A percentile compares a stretch with the other conserved stretches of the same genome.
phyloP scores from a whole-genome alignment of 2,329 filamentous ascomycete species.

The Alternaria sp. region DNA sequence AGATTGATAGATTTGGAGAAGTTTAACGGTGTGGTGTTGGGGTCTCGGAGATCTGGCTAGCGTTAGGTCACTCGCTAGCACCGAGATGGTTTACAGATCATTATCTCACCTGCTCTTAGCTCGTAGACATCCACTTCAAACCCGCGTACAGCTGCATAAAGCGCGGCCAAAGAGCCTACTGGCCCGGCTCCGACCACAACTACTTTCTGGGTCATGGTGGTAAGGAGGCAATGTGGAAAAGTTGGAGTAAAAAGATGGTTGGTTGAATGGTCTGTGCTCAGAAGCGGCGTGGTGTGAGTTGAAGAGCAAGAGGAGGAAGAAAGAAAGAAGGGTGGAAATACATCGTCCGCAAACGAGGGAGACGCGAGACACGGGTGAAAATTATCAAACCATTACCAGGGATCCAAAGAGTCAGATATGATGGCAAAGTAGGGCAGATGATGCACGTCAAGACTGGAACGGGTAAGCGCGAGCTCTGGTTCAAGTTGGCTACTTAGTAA shows the following conservation, averaged over 20 bases:
- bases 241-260: background rate
- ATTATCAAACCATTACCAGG: conserved; percentile 5
- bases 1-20: conserved; percentile 99
- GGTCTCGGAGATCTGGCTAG: conserved; percentile 78
- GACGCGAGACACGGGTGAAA: background rate
- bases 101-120: conserved; percentile 77
- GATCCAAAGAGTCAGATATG: conserved; percentile 7
- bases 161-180: conserved; percentile 86
- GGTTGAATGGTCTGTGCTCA: background rate
- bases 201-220: conserved; percentile 65
- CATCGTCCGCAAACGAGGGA: background rate
- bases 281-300: background rate
- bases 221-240: background rate
- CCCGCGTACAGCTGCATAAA: conserved; percentile 89
- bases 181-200: conserved; percentile 91
- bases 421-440: conserved; percentile 16
- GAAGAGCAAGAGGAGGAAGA: background rate
- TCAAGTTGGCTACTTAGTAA: conserved; percentile 24
- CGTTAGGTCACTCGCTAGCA: conserved; percentile 1
- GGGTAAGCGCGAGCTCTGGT: conserved; percentile 18
- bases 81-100: background rate
- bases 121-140: conserved; percentile 95
- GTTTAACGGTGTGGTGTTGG: conserved; percentile 82
- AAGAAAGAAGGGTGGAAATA: background rate
- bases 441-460: conserved; percentile 24